Base-by-base conservation (phyloP, 2,329 filamentous ascomycete species). In the Pseudocercospora ulei region DNA sequence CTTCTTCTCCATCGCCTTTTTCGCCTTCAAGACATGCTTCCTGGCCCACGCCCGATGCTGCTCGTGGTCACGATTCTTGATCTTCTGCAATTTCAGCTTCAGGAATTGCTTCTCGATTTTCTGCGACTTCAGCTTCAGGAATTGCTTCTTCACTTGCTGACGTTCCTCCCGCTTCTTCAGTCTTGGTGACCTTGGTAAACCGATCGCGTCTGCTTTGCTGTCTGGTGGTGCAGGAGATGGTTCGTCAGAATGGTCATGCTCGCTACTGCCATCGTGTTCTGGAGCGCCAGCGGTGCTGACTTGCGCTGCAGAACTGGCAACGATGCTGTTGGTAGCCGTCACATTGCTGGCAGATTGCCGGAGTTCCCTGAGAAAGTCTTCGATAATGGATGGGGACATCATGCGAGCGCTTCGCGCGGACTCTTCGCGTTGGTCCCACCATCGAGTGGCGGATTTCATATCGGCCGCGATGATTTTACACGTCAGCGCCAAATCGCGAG, bases 381-480 rank as follows among this genome's bases (percentile, higher is more conserved):
- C 16, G 17, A 33, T 19, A 2, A 33, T 13, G 4, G 30, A 33
- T 20, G 9, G 34, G 22, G 6, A n/a, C n/a, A n/a, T n/a, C n/a
- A 25, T 13, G 2, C 7, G 7, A 51, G 22, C 28, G 20, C 12
- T 22, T n/a, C 41, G 33, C 22, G 41, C 16, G 7, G 5, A 8
- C 11, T 25, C 25, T 25, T 36, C 36, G 3, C 39, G 27, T 7
- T 11, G 19, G 7, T 40, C 33, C 45, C 42, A 48, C 16, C 40
- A 20, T 17, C 38, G 41, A 12, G 17, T 31, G 9, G 43, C 35
- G 13, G 35, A 34, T 11, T 16, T 22, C 13, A 49, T 22, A 11
- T 49, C 41, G 7, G 19, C 20, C 4, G 29, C 33, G 9, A 47
- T 40, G 5, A 26, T 23, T 25, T 35, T 42, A 23, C 44, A 49